These are phyloP conservation scores for Apocynum venetum DNA, from an alignment of 257 asterid genomes.

Conservation along the genomic window DNA sequence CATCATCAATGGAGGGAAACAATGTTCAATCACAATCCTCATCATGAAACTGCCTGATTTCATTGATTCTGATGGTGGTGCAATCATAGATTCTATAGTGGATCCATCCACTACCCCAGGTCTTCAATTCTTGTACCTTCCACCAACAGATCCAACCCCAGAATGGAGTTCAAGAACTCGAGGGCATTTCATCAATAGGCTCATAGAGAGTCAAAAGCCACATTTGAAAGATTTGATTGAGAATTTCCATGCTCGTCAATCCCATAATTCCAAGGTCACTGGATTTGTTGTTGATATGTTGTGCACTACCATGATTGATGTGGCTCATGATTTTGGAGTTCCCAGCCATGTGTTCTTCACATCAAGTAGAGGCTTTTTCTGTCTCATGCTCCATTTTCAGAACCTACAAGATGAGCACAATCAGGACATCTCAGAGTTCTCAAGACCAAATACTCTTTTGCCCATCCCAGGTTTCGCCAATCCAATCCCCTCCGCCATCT, in stretches of 20 bases:
- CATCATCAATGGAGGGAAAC: conserved; percentile 25
- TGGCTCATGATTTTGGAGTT: conserved; percentile 40
- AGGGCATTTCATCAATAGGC: conserved; percentile 49
- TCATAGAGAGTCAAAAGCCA: conserved; percentile 39
- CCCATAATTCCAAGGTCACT: neutral
- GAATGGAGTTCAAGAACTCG: conserved; percentile 63
- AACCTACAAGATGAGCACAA: conserved; percentile 47
- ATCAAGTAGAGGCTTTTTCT: conserved; percentile 59
- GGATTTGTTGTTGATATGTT: conserved; percentile 62
- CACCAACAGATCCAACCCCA: conserved; percentile 39
- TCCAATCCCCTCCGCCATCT: conserved; percentile 37
- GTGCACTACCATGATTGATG: conserved; percentile 52
- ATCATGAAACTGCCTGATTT: conserved; percentile 45
- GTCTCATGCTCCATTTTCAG: conserved; percentile 57
- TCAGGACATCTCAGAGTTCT: conserved; percentile 34
- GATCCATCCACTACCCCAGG: conserved; percentile 20
- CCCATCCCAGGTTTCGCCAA: conserved; percentile 37
- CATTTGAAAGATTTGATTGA: conserved; percentile 37
- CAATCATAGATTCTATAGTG: conserved; percentile 40
- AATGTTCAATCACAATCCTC: conserved; percentile 44
- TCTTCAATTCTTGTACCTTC: conserved; percentile 49
- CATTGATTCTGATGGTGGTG: conserved; percentile 51
- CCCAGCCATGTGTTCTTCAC: conserved; percentile 53
- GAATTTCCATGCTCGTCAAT: neutral
- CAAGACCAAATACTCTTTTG: conserved; percentile 23